Evolutionary conservation across 225 moss, liverwort and hornwort genomes (phyloP).

Genomic region (Sphagnum contortum): DNA sequence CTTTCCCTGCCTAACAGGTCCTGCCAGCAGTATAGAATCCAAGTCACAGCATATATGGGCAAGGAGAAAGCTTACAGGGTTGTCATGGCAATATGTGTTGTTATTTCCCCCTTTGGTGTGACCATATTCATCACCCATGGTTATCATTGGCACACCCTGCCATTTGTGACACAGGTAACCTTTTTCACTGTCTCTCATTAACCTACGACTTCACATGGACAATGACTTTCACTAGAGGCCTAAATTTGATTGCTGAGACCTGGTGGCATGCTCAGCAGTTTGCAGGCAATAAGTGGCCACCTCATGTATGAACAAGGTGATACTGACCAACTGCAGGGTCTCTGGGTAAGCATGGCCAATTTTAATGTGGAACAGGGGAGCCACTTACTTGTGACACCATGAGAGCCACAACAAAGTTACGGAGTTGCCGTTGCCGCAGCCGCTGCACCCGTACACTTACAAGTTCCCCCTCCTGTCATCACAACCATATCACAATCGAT

Average conservation of each 20-base stretch:
- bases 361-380: no score
- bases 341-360: no score
- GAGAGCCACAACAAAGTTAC: slow-evolving; percentile 74
- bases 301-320: neutral
- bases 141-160: slow-evolving; percentile 90
- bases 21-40: neutral
- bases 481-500: neutral
- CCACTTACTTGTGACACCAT: slow-evolving; percentile 72
- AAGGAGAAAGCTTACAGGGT: slow-evolving; percentile 39
- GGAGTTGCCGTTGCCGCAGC: slow-evolving; percentile 73
- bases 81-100: slow-evolving; percentile 86
- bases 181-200: no score
- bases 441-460: slow-evolving; percentile 50
- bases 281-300: neutral
- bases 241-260: no score
- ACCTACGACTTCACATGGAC: no score
- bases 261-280: neutral
- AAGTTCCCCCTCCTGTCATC: slow-evolving; percentile 58
- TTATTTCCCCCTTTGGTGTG: slow-evolving; percentile 87
- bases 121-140: slow-evolving; percentile 85
- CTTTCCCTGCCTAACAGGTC: neutral
- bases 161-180: neutral
- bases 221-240: no score
- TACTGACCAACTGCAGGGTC: neutral
- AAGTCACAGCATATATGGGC: no score